Conservation (phyloP, 345 rosid genomes). For the Aquilaria sinensis region DNA sequence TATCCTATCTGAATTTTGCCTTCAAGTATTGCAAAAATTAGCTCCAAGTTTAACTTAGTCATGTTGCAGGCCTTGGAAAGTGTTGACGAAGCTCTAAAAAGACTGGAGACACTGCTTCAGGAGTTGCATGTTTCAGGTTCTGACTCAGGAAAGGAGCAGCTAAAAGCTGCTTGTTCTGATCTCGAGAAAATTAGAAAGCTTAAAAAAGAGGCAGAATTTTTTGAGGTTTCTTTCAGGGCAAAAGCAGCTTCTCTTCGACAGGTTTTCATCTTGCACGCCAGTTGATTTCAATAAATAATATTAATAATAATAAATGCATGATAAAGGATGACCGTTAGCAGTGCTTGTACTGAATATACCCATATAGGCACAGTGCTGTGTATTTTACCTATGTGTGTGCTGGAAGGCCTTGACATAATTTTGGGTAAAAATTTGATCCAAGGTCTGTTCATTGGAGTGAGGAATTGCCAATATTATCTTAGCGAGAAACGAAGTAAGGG, state of each 20-base stretch:
- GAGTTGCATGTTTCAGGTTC: constrained; percentile 73
- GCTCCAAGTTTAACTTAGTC: constrained; percentile 13
- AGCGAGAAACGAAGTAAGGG: too few relatives aligned
- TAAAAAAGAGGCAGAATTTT: constrained; percentile 96
- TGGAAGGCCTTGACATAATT: too few relatives aligned
- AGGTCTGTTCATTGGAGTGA: too few relatives aligned
- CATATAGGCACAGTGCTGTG: too few relatives aligned
- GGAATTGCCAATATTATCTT: too few relatives aligned
- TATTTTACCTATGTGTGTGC: too few relatives aligned
- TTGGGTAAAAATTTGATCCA: too few relatives aligned
- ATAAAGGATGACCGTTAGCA: too few relatives aligned
- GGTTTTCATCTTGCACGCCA: constrained; percentile 29
- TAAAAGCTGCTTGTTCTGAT: constrained; percentile 95
- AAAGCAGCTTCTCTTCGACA: constrained; percentile 83
- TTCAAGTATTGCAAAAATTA: constrained; percentile 7
- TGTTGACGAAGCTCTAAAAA: constrained; percentile 82
- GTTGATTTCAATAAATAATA: not conserved
- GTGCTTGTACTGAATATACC: too few relatives aligned
- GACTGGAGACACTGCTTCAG: constrained; percentile 79
- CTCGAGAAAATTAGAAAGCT: constrained; percentile 95
- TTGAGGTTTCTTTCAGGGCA: constrained; percentile 94
- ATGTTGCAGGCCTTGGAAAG: constrained; percentile 74
- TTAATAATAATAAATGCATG: too few relatives aligned
- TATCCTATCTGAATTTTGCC: constrained; percentile 2
- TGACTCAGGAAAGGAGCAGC: constrained; percentile 72